A percentile compares a stretch with the other conserved stretches of the same genome.
These are phyloP conservation scores for Raffaelea deltoideospora DNA, from an alignment of 2,329 filamentous ascomycete species.

Conservation along the genomic window DNA sequence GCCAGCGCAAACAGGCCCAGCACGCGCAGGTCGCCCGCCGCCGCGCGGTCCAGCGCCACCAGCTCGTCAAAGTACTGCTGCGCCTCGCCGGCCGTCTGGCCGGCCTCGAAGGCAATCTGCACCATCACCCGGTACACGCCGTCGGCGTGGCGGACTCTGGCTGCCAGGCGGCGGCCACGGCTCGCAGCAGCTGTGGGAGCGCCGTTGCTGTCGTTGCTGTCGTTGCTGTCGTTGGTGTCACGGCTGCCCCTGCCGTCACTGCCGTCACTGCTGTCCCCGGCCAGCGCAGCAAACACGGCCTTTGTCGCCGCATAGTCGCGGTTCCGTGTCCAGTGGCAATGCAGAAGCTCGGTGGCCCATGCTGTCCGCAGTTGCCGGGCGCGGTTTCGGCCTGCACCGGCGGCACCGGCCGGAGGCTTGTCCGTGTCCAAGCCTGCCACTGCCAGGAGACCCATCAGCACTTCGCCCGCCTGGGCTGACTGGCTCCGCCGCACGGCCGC, in stretches of 20 bases:
- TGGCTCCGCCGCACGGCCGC: slow-evolving; percentile 16
- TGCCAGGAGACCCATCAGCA: slow-evolving; percentile 15
- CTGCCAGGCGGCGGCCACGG: slow-evolving; percentile 6
- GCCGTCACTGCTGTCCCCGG: neutral
- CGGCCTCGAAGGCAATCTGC: slow-evolving; percentile 23
- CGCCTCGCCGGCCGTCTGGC: slow-evolving; percentile 16
- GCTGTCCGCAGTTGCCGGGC: slow-evolving; percentile 13
- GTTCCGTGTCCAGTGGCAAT: slow-evolving; percentile 18
- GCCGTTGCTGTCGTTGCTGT: too few relatives aligned
- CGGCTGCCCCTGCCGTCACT: too few relatives aligned
- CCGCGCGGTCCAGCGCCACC: slow-evolving; percentile 11
- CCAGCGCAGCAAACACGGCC: slow-evolving; percentile 12
- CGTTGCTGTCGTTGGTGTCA: too few relatives aligned
- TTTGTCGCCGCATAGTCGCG: slow-evolving; percentile 12
- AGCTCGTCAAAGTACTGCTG: slow-evolving; percentile 15
- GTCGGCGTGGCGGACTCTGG: slow-evolving; percentile 13
- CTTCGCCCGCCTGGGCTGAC: slow-evolving; percentile 13
- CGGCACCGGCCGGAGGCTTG: neutral
- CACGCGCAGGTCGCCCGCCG: slow-evolving; percentile 18
- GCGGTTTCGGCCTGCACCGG: slow-evolving; percentile 1
- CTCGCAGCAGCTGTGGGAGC: too few relatives aligned
- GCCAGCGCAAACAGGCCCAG: slow-evolving; percentile 20
- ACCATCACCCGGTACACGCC: slow-evolving; percentile 23
- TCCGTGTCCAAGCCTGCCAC: too few relatives aligned
- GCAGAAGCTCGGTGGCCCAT: slow-evolving; percentile 23